A percentile compares a stretch with the other conserved stretches of the same genome.
Evolutionary conservation across 106 monocot genomes (phyloP).

Genomic region (Hemerocallis citrina): DNA sequence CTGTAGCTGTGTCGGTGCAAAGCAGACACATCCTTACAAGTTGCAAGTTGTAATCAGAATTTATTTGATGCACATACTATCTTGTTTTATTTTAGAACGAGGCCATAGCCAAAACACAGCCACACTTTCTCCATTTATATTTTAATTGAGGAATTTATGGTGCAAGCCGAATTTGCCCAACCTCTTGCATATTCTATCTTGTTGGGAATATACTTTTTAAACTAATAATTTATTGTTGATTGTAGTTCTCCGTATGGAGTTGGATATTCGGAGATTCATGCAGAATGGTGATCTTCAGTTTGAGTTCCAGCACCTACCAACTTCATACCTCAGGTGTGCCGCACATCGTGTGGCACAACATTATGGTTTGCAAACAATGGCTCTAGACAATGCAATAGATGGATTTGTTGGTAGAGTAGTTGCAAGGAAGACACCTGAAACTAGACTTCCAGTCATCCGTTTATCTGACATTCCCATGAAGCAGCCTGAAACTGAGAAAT

Average conservation of each 20-base stretch:
- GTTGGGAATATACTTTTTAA: too few species aligned
- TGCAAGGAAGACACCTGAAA: conserved; percentile 65
- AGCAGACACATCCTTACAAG: too few species aligned
- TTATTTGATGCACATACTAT: too few species aligned
- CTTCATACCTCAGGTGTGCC: conserved; percentile 85
- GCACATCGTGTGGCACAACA: conserved; percentile 95
- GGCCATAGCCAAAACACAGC: too few species aligned
- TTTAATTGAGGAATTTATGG: too few species aligned
- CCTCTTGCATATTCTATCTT: too few species aligned
- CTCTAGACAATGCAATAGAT: conserved; percentile 42
- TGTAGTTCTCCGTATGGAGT: conserved; percentile 90
- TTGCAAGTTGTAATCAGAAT: too few species aligned
- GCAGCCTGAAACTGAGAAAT: conserved; percentile 26
- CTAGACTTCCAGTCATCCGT: conserved; percentile 41
- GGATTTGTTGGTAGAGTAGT: conserved; percentile 47
- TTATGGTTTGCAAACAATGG: conserved; percentile 73
- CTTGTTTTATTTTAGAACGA: too few species aligned
- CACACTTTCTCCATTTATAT: too few species aligned
- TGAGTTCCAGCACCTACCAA: conserved; percentile 86
- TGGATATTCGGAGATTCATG: conserved; percentile 87
- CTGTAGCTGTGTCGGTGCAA: too few species aligned
- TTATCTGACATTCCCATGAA: conserved; percentile 68
- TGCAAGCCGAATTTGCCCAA: too few species aligned
- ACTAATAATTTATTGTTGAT: not conserved
- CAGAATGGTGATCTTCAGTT: conserved; percentile 67